Percentiles rank a stretch among this genome's conserved stretches.
Evolutionary conservation across 371 early-diverging fungal species (phyloP).

Genomic region (Mortierella sp.): DNA sequence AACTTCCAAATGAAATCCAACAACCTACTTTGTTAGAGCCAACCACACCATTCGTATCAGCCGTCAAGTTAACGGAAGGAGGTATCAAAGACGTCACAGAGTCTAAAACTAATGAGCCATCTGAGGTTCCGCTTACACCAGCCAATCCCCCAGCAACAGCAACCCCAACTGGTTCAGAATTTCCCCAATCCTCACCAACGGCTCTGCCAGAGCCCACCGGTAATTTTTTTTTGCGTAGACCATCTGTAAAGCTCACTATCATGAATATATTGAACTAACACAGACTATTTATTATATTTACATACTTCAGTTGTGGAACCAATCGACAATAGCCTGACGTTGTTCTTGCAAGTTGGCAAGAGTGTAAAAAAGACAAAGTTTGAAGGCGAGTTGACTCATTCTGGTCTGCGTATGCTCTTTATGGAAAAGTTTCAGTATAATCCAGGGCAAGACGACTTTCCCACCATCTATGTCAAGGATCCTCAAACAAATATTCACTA

Average conservation of each 20-base stretch:
- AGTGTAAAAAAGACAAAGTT: conserved; percentile 65
- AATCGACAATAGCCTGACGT: conserved; percentile 39
- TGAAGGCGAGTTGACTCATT: conserved; percentile 68
- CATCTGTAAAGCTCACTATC: no score
- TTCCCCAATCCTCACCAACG: neutral
- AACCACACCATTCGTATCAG: neutral
- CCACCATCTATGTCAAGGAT: conserved; percentile 78
- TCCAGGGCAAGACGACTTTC: conserved; percentile 72
- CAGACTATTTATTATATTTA: neutral
- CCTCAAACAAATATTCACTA: conserved; percentile 70
- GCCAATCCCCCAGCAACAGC: neutral
- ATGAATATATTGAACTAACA: no score
- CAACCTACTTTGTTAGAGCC: neutral
- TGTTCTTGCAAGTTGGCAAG: conserved; percentile 66
- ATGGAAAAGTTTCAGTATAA: conserved; percentile 75
- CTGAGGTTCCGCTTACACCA: neutral
- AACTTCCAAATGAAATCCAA: neutral
- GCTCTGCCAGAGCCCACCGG: conserved; percentile 7
- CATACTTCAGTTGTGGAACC: conserved; percentile 10
- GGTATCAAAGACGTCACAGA: neutral
- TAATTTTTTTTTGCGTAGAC: no score
- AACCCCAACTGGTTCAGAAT: neutral
- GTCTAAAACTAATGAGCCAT: neutral
- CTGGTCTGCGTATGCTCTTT: conserved; percentile 71
- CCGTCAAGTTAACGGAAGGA: neutral